A percentile compares a stretch with the other conserved stretches of the same genome.
phyloP scores from a whole-genome alignment of 495 filamentous ascomycete species.

The Neurospora sp. region DNA sequence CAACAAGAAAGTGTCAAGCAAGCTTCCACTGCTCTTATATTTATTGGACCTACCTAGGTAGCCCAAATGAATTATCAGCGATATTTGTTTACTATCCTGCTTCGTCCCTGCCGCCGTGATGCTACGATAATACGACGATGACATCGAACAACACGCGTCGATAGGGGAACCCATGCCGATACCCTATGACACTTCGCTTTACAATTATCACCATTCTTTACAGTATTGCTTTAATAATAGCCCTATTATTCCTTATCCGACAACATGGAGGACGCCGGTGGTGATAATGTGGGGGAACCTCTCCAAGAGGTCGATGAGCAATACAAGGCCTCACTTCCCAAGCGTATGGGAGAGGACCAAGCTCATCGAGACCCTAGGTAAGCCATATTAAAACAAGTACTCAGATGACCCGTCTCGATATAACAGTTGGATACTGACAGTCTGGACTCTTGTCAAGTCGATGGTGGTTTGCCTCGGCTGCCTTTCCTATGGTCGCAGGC shows the following conservation, averaged over 20 bases:
- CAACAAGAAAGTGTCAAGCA: background rate
- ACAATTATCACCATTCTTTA: background rate
- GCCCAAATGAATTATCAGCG: background rate
- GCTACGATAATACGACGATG: background rate
- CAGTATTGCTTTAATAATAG: background rate
- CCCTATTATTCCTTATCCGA: background rate
- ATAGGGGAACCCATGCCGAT: background rate
- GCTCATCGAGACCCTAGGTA: conserved; percentile 47
- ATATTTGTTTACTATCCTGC: background rate
- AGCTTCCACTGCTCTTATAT: background rate
- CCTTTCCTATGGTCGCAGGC: conserved; percentile 70
- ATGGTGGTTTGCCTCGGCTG: conserved; percentile 84
- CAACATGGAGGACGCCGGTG: conserved; percentile 22
- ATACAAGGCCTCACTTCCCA: conserved; percentile 3
- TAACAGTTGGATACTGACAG: background rate
- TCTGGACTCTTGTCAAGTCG: conserved; percentile 29
- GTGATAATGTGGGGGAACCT: conserved; percentile 16
- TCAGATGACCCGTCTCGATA: background rate
- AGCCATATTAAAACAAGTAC: background rate
- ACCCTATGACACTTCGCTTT: background rate
- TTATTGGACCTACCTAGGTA: background rate
- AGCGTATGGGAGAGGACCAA: conserved; percentile 19
- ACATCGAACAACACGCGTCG: background rate
- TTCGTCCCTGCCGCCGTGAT: background rate
- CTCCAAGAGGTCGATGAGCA: conserved; percentile 6